phyloP scores from a whole-genome alignment of 495 filamentous ascomycete species.

The Penicillium mononematosum region DNA sequence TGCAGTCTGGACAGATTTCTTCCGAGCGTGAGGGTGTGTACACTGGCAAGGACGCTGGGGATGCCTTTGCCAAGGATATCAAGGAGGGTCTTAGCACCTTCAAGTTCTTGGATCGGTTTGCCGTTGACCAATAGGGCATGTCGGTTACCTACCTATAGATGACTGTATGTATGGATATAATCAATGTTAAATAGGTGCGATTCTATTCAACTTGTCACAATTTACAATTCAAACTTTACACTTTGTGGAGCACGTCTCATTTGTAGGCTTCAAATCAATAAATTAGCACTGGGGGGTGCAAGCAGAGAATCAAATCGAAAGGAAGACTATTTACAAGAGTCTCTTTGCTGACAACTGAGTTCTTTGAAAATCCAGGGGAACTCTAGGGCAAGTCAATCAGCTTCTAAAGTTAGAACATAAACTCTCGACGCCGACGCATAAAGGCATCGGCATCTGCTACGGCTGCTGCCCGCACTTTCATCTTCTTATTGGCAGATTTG shows the following conservation, averaged over 20 bases:
- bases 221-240: neutral
- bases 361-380: neutral
- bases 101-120: constrained; percentile 57
- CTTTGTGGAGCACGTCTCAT: neutral
- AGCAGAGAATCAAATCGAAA: neutral
- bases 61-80: constrained; percentile 47
- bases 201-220: neutral
- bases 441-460: constrained; percentile 10
- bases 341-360: neutral
- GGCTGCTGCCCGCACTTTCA: constrained; percentile 16
- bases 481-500: constrained; percentile 12
- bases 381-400: neutral
- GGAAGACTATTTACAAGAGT: neutral
- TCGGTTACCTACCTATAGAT: neutral
- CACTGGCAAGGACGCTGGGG: constrained; percentile 25
- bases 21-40: constrained; percentile 53
- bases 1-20: constrained; percentile 44
- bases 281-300: neutral
- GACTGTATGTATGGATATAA: constrained; percentile 2
- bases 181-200: neutral
- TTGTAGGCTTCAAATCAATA: neutral
- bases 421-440: constrained; percentile 15
- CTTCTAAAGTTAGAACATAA: constrained; percentile 4
- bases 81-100: constrained; percentile 63
- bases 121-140: constrained; percentile 27